Evolutionary conservation across 164 flowering plant species (phyloP).

Genomic region (Sedum album): DNA sequence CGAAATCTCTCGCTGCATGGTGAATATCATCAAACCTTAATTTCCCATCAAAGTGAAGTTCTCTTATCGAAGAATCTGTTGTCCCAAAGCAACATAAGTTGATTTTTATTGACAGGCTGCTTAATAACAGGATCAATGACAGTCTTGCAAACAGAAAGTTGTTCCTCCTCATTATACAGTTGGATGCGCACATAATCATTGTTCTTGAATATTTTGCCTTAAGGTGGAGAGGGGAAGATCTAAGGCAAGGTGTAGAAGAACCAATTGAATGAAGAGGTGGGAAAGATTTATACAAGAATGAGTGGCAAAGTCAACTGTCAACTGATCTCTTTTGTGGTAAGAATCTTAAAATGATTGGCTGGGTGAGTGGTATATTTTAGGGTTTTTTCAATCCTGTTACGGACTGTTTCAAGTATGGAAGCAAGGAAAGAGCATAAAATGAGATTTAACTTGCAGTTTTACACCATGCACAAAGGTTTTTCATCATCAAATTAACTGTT

Average conservation of each 20-base stretch:
- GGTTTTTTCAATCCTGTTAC: background rate
- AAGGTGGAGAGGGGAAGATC: background rate
- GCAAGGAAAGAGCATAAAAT: background rate
- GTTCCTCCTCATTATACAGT: slow-evolving; percentile 15
- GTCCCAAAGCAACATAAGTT: slow-evolving; percentile 22
- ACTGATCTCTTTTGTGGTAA: background rate
- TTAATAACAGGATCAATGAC: slow-evolving; percentile 27
- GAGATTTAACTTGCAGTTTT: background rate
- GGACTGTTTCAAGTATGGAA: background rate
- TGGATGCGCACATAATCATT: slow-evolving; percentile 22
- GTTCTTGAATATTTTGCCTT: background rate
- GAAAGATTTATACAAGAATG: background rate
- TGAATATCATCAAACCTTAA: slow-evolving; percentile 26
- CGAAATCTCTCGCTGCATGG: slow-evolving; percentile 38
- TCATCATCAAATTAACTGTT: background rate
- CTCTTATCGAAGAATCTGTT: slow-evolving; percentile 23
- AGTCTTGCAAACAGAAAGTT: slow-evolving; percentile 22
- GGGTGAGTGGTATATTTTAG: background rate
- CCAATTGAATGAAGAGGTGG: background rate
- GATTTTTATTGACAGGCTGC: slow-evolving; percentile 20
- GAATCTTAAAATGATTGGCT: slow-evolving; percentile 7
- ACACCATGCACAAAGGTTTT: background rate
- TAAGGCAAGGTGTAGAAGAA: too few species aligned
- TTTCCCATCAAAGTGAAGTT: slow-evolving; percentile 29
- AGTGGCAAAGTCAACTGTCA: slow-evolving; percentile 5